A percentile compares a stretch with the other conserved stretches of the same genome.
These are phyloP conservation scores for Marasmius oreades DNA, from an alignment of 1,284 basidiomycete genomes.

Conservation along the genomic window DNA sequence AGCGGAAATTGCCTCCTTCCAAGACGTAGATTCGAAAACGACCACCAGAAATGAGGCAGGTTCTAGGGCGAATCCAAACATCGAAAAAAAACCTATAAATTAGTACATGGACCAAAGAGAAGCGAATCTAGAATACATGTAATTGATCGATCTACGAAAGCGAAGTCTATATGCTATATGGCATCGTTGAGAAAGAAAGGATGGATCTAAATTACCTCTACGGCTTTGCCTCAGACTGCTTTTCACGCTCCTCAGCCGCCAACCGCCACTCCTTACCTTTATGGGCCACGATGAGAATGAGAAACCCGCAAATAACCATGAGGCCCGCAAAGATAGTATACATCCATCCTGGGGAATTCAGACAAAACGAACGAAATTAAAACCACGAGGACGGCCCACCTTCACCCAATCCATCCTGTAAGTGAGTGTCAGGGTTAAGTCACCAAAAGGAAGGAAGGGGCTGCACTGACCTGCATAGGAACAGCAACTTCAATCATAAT, in stretches of 20 bases:
- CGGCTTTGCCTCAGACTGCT: neutral
- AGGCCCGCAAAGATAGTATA: constrained; percentile 73
- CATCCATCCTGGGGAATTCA: constrained; percentile 49
- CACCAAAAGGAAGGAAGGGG: neutral
- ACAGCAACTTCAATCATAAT: constrained; percentile 67
- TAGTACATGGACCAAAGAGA: no score
- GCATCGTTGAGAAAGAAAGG: no score
- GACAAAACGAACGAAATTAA: neutral
- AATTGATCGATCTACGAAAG: no score
- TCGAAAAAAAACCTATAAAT: no score
- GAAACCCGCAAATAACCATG: constrained; percentile 45
- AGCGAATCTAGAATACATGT: no score
- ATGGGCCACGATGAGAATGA: constrained; percentile 51
- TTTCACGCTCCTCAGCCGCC: constrained; percentile 32
- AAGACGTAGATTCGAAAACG: no score
- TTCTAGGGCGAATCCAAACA: no score
- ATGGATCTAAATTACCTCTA: neutral
- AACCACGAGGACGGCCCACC: constrained; percentile 21
- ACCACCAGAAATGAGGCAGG: no score
- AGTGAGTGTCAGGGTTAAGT: neutral
- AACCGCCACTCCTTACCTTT: constrained; percentile 44
- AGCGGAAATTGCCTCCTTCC: no score
- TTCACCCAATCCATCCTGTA: constrained; percentile 37
- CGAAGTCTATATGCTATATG: no score
- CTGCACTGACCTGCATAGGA: constrained; percentile 52